A percentile compares a stretch with the other conserved stretches of the same genome.
Conservation (phyloP, 2,329 filamentous ascomycete species). For the Alternaria dauci region DNA sequence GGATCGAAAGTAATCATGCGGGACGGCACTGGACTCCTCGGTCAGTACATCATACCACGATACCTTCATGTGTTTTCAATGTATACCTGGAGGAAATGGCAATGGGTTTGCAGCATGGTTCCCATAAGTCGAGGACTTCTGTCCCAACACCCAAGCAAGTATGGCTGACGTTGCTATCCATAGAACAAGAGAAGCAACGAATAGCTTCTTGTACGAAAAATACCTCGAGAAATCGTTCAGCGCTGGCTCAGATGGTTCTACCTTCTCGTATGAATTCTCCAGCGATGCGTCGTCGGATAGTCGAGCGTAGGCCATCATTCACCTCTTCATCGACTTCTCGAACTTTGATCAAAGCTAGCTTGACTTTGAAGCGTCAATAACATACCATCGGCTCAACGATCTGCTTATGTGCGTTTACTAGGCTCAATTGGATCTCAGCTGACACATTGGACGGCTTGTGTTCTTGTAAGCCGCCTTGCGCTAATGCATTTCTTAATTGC, state of each 20-base stretch:
- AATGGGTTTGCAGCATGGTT: slow-evolving; percentile 3
- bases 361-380: not conserved
- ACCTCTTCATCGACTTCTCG: not conserved
- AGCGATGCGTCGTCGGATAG: not conserved
- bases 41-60: not conserved
- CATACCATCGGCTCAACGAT: not conserved
- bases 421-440: not conserved
- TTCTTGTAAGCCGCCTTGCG: not conserved
- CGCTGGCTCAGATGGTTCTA: not conserved
- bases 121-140: not conserved
- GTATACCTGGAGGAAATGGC: slow-evolving; percentile 9
- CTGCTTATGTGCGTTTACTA: not conserved
- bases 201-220: slow-evolving; percentile 3
- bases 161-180: slow-evolving; percentile 3
- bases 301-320: slow-evolving; percentile 7
- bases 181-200: not conserved
- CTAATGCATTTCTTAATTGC: not conserved
- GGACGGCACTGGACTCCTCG: slow-evolving; percentile 5
- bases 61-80: not conserved
- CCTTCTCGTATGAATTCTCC: not conserved
- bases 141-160: slow-evolving; percentile 4
- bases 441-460: not conserved
- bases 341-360: not conserved
- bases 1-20: slow-evolving; percentile 2
- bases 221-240: not conserved